A percentile compares a stretch with the other conserved stretches of the same genome.
Evolutionary conservation across 1,139 yeast genomes (phyloP).

Genomic region (Pneumocystis wakefieldiae): DNA sequence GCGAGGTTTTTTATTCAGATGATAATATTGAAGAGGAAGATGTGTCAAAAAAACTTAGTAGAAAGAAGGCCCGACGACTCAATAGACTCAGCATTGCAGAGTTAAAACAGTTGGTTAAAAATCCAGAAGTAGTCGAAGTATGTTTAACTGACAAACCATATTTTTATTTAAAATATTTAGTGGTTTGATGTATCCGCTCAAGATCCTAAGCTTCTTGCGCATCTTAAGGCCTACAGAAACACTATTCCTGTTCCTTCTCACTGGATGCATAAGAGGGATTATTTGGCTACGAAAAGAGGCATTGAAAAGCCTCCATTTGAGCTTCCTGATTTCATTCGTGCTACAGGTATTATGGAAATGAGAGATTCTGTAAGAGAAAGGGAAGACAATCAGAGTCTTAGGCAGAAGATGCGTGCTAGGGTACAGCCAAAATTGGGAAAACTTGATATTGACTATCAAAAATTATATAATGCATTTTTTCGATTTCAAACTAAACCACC

Average conservation of each 20-base stretch:
- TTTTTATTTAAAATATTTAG: constrained; percentile 5
- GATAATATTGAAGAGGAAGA: constrained; percentile 22
- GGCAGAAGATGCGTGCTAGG: constrained; percentile 65
- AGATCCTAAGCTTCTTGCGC: constrained; percentile 55
- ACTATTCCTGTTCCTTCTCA: constrained; percentile 67
- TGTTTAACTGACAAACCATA: neutral
- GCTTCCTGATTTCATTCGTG: constrained; percentile 61
- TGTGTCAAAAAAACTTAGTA: constrained; percentile 19
- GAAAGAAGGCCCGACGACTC: constrained; percentile 35
- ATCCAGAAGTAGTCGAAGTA: constrained; percentile 59
- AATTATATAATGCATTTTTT: constrained; percentile 75
- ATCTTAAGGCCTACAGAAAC: constrained; percentile 52
- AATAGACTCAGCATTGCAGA: constrained; percentile 52
- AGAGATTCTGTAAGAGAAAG: constrained; percentile 35
- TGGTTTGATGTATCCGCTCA: constrained; percentile 78
- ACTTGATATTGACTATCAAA: constrained; percentile 73
- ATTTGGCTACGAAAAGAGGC: constrained; percentile 56
- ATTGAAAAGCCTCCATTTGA: constrained; percentile 60
- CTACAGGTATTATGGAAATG: constrained; percentile 83
- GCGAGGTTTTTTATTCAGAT: constrained; percentile 25
- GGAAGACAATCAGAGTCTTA: constrained; percentile 41
- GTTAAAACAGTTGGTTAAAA: constrained; percentile 43
- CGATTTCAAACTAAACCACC: constrained; percentile 63
- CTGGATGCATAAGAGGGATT: constrained; percentile 73
- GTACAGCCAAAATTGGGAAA: constrained; percentile 85